These are phyloP conservation scores for Hemerocallis citrina DNA, from an alignment of 106 monocot genomes.

Conservation along the genomic window DNA sequence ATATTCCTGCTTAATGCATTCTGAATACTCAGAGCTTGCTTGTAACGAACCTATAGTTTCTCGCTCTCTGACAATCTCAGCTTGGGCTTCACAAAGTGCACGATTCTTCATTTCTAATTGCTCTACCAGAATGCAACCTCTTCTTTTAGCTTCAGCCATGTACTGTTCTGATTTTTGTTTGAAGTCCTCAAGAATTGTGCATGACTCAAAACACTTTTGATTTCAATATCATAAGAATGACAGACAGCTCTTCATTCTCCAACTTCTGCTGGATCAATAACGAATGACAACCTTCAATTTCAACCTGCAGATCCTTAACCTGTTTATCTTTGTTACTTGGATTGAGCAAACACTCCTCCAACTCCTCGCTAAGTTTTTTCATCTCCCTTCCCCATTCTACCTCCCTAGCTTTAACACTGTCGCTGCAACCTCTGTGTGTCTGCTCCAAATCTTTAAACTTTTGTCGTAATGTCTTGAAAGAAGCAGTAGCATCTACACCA, in stretches of 20 bases:
- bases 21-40: conserved; percentile 25
- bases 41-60: conserved; percentile 13
- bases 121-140: conserved; percentile 17
- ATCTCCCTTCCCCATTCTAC: conserved; percentile 30
- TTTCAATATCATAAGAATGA: conserved; percentile 22
- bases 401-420: conserved; percentile 52
- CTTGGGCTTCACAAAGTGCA: conserved; percentile 21
- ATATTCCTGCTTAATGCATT: conserved; percentile 21
- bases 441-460: conserved; percentile 63
- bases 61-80: conserved; percentile 6
- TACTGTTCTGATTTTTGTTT: conserved; percentile 13
- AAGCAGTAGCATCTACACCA: conserved; percentile 34
- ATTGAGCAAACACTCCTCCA: conserved; percentile 34
- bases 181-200: conserved; percentile 9
- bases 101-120: conserved; percentile 33
- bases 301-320: conserved; percentile 23
- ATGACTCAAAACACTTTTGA: conserved; percentile 38
- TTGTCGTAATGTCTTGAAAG: conserved; percentile 40
- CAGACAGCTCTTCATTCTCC: conserved; percentile 39
- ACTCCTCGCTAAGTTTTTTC: conserved; percentile 38
- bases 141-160: conserved; percentile 11
- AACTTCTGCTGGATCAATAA: conserved; percentile 34
- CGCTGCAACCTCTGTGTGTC: conserved; percentile 43
- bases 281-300: conserved; percentile 33
- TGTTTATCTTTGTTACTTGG: conserved; percentile 27